Evolutionary conservation across 2,329 filamentous ascomycete species (phyloP).

Genomic region (Ceratocystis destructans): DNA sequence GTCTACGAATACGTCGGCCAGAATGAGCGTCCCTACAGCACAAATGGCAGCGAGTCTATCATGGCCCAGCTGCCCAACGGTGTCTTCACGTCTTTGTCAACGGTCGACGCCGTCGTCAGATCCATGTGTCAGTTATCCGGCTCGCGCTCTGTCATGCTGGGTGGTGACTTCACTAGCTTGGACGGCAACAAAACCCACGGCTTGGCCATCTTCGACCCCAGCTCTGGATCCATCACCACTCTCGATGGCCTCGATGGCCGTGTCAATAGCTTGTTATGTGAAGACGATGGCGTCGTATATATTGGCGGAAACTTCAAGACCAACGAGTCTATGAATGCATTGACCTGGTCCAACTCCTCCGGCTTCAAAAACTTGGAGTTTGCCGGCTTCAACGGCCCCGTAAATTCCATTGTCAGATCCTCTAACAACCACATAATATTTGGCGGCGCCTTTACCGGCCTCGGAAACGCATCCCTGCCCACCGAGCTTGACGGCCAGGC

Average conservation of each 20-base stretch:
- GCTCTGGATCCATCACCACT: constrained; percentile 54
- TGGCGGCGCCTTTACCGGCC: constrained; percentile 74
- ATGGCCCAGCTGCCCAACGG: constrained; percentile 76
- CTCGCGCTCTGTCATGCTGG: constrained; percentile 63
- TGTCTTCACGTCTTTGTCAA: constrained; percentile 57
- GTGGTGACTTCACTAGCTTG: constrained; percentile 90
- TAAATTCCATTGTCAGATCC: constrained; percentile 69
- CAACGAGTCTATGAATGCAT: constrained; percentile 74
- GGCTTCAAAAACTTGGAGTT: constrained; percentile 77
- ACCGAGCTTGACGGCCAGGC: constrained; percentile 58
- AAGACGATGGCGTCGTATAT: constrained; percentile 67
- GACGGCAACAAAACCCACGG: constrained; percentile 61
- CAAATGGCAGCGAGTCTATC: constrained; percentile 69
- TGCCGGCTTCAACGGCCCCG: constrained; percentile 85
- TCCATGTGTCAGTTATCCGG: constrained; percentile 65
- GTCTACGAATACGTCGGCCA: constrained; percentile 78
- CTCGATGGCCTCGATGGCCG: constrained; percentile 69
- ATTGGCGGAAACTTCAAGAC: constrained; percentile 77
- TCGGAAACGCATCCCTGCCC: constrained; percentile 61
- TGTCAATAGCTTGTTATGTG: constrained; percentile 72
- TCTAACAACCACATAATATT: constrained; percentile 79
- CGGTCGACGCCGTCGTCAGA: constrained; percentile 71
- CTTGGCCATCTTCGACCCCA: constrained; percentile 68
- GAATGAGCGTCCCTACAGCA: constrained; percentile 49
- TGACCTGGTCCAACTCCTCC: constrained; percentile 57